Evolutionary conservation across 345 rosid species (phyloP).

Genomic region (Triadica sebifera): DNA sequence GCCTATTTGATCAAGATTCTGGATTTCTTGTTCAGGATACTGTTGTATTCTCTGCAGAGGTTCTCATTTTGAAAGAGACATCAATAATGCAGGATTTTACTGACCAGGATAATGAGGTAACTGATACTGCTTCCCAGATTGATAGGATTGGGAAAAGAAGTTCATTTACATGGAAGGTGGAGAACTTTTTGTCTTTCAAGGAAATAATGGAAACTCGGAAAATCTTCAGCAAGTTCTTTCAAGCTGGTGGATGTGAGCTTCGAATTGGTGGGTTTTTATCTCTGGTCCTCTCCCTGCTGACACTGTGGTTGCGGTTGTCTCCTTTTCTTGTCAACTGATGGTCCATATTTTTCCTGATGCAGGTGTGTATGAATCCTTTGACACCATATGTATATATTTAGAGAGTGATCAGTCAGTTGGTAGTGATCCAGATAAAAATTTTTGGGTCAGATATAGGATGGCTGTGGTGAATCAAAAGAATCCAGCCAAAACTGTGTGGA

Average conservation of each 20-base stretch:
- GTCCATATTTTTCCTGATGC: conserved; percentile 37
- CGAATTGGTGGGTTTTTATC: conserved; percentile 71
- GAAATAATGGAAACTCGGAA: conserved; percentile 99
- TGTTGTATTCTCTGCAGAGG: conserved; percentile 94
- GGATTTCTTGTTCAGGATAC: conserved; percentile 97
- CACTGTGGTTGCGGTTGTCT: conserved; percentile 22
- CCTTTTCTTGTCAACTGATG: conserved; percentile 29
- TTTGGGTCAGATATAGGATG: conserved; percentile 99
- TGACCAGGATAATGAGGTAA: conserved; percentile 53
- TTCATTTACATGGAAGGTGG: conserved; percentile 99
- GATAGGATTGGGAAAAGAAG: conserved; percentile 66
- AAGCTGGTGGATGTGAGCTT: conserved; percentile 99
- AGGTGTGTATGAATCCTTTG: conserved; percentile 99
- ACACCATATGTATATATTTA: conserved; percentile 95
- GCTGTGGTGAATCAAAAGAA: conserved; percentile 94
- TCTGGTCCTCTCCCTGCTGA: conserved; percentile 20
- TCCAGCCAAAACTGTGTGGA: conserved; percentile 94
- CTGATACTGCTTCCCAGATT: conserved; percentile 40
- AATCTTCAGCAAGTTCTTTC: conserved; percentile 97
- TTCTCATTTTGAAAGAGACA: conserved; percentile 96
- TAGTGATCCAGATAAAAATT: conserved; percentile 92
- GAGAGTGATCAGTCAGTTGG: conserved; percentile 97
- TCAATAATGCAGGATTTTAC: conserved; percentile 70
- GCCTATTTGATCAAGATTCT: conserved; percentile 97
- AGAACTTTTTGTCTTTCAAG: conserved; percentile 92